Evolutionary conservation across 164 flowering plant species (phyloP), one percentile per base, ranked within the genome.

Genomic region (Aristolochia fimbriata): DNA sequence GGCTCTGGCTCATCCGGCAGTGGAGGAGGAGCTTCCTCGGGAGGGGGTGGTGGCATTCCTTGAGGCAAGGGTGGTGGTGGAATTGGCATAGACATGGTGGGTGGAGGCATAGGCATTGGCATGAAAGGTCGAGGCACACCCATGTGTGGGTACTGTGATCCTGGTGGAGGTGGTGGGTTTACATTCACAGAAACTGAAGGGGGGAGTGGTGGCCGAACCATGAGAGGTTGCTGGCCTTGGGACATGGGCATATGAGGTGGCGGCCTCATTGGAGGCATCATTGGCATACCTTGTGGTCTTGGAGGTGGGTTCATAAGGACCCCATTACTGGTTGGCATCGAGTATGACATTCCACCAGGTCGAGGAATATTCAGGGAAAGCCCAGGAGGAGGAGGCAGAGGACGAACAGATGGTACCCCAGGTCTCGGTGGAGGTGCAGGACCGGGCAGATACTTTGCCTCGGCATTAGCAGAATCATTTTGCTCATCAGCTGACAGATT

Each of bases 1-100:
- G 99, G 97, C 75, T 91, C 99, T 41, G 99, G 97, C 62, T 91
- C 99, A 15, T 94, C 93, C 0, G 97, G 99, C 57, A 88, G 90
- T 1, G 99, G 99, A 2, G 99, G 99, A 68, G 93, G 95, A 59
- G 96, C 97, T 71, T 86, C 92, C 62, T 88, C 95, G 25, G 97
- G 95, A 50, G 87, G 98, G 13, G 97, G 99, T 16, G 97, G 97
- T 46, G 89, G 91, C 72, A 89, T 78, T 67, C 94, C 96, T 55
- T 80, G 93, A 65, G 88, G 96, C 70, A 85, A 54, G 49, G 96
- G 94, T 15, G 85, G 94, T 15, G 85, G 46, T 86, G 84, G 19
- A 70, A 70, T 68, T 14, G 78, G 81, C 61, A 62, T 63, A 30
- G 82, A 85, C 20, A 58, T 67, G 72, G 51, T 83, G 55, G 87